Base-by-base conservation (phyloP, 345 rosid genomes). In the Noccaea bulbosa region DNA sequence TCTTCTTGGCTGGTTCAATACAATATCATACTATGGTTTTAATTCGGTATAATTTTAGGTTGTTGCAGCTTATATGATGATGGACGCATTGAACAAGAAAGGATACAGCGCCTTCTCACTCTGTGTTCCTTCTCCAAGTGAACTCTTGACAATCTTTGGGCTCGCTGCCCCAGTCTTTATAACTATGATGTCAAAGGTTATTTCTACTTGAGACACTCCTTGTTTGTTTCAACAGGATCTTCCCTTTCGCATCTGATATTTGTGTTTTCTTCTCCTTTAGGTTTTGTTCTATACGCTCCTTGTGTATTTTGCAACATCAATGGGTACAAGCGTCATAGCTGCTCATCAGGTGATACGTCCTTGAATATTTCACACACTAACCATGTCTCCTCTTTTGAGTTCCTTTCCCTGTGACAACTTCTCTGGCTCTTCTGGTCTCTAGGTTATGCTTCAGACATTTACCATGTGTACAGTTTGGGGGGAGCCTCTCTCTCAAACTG, bases 401-500 rank as follows among this genome's bases (percentile, higher is more conserved):
- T 34, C n/a, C 27, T 43, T 52, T 27, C 30, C 3, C 15, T 52
- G 5, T 67, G 24, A 74, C 48, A 35, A 74, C 48, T 24, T 44
- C 12, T 59, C 43, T 45, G 16, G 40, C 39, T 51, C 56, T 60
- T 74, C 11, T 60, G 40, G 39, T 74, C 62, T 71, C 55, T 64
- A 88, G 96, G 87, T 87, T 73, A 83, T 87, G 92, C 63, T 90
- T 85, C 97, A 90, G 83, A 83, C 77, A 15, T 83, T 48, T 45
- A 11, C 81, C 74, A 85, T 93, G 84, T 78, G 90, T 75, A 75
- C 86, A 0, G 93, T 90, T 11, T 88, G 86, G 78, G 92, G 97
- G 8, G 92, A 85, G 81, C 96, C 98, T 56, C 96, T 93, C 55
- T 93, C 93, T 70, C 98, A 93, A 76, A 88, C 98, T 48, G 93